A percentile compares a stretch with the other conserved stretches of the same genome.
These are phyloP conservation scores for Trichoderma simmonsii DNA, from an alignment of 2,329 filamentous ascomycete species.

Conservation along the genomic window DNA sequence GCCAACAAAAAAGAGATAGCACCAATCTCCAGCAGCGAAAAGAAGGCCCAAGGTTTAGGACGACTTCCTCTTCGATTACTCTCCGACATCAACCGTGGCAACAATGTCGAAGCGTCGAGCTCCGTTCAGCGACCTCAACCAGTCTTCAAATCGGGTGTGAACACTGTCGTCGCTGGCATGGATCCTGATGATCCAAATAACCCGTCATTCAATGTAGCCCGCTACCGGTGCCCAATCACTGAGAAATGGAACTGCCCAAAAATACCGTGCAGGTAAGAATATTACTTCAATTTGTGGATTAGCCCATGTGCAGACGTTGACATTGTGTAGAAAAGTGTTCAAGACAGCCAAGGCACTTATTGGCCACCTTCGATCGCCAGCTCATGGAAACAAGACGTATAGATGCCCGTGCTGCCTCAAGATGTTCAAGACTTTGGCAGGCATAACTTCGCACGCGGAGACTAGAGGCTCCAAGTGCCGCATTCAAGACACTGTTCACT, in stretches of 20 bases:
- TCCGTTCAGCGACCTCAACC: neutral
- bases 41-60: neutral
- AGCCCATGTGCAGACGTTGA: neutral
- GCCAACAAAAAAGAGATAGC: neutral
- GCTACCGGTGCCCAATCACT: conserved; percentile 44
- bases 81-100: neutral
- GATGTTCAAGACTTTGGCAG: conserved; percentile 40
- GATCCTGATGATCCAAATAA: conserved; percentile 45
- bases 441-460: conserved; percentile 50
- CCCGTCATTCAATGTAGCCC: conserved; percentile 44
- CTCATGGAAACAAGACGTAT: conserved; percentile 36
- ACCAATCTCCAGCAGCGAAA: neutral
- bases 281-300: neutral
- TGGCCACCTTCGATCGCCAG: conserved; percentile 43
- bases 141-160: conserved; percentile 19
- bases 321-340: conserved; percentile 40
- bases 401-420: conserved; percentile 45
- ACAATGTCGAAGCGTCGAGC: neutral
- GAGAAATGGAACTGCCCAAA: conserved; percentile 54
- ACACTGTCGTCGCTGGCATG: conserved; percentile 18
- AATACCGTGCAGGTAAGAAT: conserved; percentile 47
- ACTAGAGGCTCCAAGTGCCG: conserved; percentile 40
- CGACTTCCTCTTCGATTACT: neutral
- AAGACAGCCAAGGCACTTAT: conserved; percentile 32
- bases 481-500: conserved; percentile 42